These are phyloP conservation scores for Clavulina sp. DNA, from an alignment of 768 basidiomycete genomes.

Conservation along the genomic window DNA sequence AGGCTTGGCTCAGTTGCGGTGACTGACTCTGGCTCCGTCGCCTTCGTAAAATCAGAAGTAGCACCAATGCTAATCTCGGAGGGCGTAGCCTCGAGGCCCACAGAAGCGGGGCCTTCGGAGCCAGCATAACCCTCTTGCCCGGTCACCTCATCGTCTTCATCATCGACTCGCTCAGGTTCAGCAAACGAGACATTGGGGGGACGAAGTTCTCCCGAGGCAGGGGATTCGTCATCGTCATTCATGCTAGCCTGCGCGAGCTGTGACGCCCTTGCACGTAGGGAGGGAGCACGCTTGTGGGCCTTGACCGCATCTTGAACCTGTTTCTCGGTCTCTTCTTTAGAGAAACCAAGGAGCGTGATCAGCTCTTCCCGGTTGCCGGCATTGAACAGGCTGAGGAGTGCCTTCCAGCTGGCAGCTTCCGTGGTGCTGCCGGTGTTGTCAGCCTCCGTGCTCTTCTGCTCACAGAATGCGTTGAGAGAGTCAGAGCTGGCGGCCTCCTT, in stretches of 20 bases:
- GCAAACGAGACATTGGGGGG: conserved; percentile 67
- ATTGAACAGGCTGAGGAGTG: conserved; percentile 72
- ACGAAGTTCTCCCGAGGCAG: conserved; percentile 22
- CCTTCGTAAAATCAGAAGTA: conserved; percentile 36
- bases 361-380: conserved; percentile 82
- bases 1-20: conserved; percentile 64
- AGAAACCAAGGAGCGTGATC: conserved; percentile 79
- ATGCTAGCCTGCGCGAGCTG: conserved; percentile 2
- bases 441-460: conserved; percentile 29
- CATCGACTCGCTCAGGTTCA: conserved; percentile 41
- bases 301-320: conserved; percentile 72
- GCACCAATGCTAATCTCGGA: conserved; percentile 56
- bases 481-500: conserved; percentile 37
- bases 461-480: conserved; percentile 48
- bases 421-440: conserved; percentile 15
- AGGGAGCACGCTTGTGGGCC: conserved; percentile 37
- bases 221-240: conserved; percentile 18
- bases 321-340: conserved; percentile 63
- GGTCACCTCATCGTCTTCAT: conserved; percentile 16
- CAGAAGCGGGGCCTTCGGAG: conserved; percentile 26
- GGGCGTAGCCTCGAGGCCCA: conserved; percentile 38
- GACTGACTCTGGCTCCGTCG: conserved; percentile 45
- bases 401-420: conserved; percentile 59
- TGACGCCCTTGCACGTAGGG: conserved; percentile 15
- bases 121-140: conserved; percentile 21